Evolutionary conservation across 768 basidiomycete species (phyloP).

Genomic region (Lactarius hengduanensis): DNA sequence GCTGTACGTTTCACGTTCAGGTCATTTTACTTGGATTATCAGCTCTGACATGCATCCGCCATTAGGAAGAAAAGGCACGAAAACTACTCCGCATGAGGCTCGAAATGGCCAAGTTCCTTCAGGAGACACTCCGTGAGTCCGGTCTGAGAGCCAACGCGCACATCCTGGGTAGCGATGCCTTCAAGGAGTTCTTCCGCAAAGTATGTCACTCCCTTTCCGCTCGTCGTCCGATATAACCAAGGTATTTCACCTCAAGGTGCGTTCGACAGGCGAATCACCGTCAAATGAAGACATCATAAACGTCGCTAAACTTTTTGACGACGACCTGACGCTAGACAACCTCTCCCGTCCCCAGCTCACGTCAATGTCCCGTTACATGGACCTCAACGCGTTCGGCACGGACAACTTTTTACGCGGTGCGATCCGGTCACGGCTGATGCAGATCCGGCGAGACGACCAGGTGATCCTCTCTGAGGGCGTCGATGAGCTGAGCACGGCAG

Average conservation of each 20-base stretch:
- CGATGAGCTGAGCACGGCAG: slow-evolving; percentile 84
- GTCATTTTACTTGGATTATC: neutral
- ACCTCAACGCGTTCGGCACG: slow-evolving; percentile 96
- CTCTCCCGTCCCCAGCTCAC: slow-evolving; percentile 97
- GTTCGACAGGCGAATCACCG: slow-evolving; percentile 93
- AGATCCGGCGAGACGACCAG: slow-evolving; percentile 90
- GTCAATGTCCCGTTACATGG: slow-evolving; percentile 98
- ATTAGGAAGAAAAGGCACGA: slow-evolving; percentile 92
- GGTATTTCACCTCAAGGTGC: slow-evolving; percentile 50
- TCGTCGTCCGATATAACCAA: neutral
- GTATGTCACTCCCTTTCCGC: slow-evolving; percentile 39
- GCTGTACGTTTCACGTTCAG: slow-evolving; percentile 53
- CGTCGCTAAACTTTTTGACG: slow-evolving; percentile 96
- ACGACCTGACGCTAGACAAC: slow-evolving; percentile 97
- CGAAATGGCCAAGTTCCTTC: slow-evolving; percentile 99
- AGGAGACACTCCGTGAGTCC: slow-evolving; percentile 94
- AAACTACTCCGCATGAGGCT: slow-evolving; percentile 92
- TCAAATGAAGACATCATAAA: slow-evolving; percentile 86
- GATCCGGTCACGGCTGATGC: slow-evolving; percentile 77
- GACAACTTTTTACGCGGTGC: slow-evolving; percentile 96
- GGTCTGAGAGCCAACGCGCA: slow-evolving; percentile 90
- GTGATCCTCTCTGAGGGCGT: slow-evolving; percentile 88
- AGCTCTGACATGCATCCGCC: neutral
- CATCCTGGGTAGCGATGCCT: slow-evolving; percentile 91
- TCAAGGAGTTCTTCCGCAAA: slow-evolving; percentile 99